Conservation (phyloP, 2,329 filamentous ascomycete genomes). For the Pyricularia pennisetigena region DNA sequence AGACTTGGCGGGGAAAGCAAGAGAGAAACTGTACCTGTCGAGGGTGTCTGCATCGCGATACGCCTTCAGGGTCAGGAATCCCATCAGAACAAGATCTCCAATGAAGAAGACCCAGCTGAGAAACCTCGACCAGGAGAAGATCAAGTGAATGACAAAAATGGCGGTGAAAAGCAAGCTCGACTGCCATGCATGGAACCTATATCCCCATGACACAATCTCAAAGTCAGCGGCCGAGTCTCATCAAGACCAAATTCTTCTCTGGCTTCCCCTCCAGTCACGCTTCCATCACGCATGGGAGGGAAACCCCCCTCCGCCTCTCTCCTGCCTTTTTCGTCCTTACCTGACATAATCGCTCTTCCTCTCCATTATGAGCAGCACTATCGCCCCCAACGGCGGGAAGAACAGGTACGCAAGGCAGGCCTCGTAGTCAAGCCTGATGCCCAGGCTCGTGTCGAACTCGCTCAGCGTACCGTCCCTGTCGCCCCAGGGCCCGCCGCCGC, state of each 20-base stretch:
- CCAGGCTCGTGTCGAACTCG: conserved; percentile 86
- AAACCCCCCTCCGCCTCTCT: neutral
- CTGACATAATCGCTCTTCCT: conserved; percentile 95
- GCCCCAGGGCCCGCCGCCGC: conserved; percentile 22
- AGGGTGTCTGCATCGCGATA: conserved; percentile 71
- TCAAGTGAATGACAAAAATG: conserved; percentile 65
- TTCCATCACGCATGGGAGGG: neutral
- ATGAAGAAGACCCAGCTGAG: conserved; percentile 78
- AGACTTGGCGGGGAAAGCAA: neutral
- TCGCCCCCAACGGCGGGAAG: conserved; percentile 76
- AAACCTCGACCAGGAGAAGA: conserved; percentile 77
- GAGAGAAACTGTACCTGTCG: conserved; percentile 36
- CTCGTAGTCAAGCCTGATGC: conserved; percentile 79
- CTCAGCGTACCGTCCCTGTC: conserved; percentile 49
- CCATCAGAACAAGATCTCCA: conserved; percentile 66
- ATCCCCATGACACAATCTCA: neutral
- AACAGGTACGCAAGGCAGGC: conserved; percentile 81
- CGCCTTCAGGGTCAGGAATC: conserved; percentile 64
- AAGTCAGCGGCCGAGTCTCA: neutral
- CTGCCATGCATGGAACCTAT: conserved; percentile 94
- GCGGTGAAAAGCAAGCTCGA: conserved; percentile 72
- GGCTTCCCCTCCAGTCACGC: neutral
- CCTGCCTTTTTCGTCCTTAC: conserved; percentile 32
- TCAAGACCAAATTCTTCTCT: neutral
- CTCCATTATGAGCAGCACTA: conserved; percentile 76